Evolutionary conservation across 2,329 filamentous ascomycete genomes (phyloP), one percentile per base, ranked within the genome.

Genomic region (Knufia petricola): DNA sequence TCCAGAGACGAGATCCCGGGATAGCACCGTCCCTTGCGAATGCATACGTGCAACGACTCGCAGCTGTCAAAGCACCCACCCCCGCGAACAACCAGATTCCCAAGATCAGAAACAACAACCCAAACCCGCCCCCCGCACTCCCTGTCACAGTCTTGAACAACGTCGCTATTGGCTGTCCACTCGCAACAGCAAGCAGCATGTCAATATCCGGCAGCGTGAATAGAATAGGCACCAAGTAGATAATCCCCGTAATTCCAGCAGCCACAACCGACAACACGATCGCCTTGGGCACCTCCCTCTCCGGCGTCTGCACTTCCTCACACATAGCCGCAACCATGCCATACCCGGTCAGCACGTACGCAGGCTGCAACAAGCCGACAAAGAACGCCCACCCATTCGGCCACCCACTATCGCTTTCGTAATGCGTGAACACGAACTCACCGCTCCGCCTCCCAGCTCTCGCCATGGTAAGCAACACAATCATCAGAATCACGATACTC

Each of bases 41-140:
- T 15, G 69, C 71, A 70, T 72, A 76, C 51, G 68, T 72, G 6
- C 75, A 63, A 1, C 73, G 65, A 28, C 68, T 69, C 55, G 75
- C 71, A 67, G 71, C 75, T 3, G 72, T 75, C 46, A 70, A 58
- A 52, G 70, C 73, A 13, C 70, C 69, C 44, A 73, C 56, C 1
- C 70, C 71, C 0, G 72, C 74, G 30, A 87, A 82, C 63, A 89
- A 88, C 21, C 89, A 73, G 54, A 90, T 74, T 4, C 66, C 66
- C 20, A 75, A 63, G 52, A 76, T 66, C 44, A 75, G 55, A 0
- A 61, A 60, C 53, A 73, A 68, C 9, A 75, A 61, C 1, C 69
- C 66, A 48, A 73, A 69, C 2, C 72, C 72, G 10, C 70, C 72
- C 1, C 61, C 66, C 36, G 61, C 68, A 53, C 60, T 69, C 2